A percentile compares a stretch with the other conserved stretches of the same genome.
phyloP scores from a whole-genome alignment of 352 stramenopile species.

The Phytophthora sp. region DNA sequence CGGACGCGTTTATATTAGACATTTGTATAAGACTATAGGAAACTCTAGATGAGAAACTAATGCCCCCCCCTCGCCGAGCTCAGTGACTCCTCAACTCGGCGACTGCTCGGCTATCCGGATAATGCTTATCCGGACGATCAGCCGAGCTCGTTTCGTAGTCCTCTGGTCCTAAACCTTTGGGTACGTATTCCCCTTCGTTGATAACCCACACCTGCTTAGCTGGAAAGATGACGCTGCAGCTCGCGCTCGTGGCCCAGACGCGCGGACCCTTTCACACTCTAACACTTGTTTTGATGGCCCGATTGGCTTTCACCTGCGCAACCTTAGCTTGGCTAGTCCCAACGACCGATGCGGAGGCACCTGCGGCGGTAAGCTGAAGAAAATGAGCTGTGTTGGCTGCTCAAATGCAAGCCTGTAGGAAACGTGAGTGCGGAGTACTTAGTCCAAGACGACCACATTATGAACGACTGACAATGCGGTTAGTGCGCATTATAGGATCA shows the following conservation, averaged over 20 bases:
- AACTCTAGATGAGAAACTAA: too few species aligned
- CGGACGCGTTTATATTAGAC: too few species aligned
- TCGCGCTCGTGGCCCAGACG: conserved; percentile 7
- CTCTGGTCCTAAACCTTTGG: too few species aligned
- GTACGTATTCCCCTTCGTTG: too few species aligned
- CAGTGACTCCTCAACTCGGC: background rate
- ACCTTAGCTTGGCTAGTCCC: conserved; percentile 9
- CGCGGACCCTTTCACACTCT: background rate
- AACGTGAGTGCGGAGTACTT: conserved; percentile 6
- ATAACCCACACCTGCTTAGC: conserved; percentile 34
- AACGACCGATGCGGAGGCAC: conserved; percentile 32
- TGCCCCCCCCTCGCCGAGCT: too few species aligned
- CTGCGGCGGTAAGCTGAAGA: conserved; percentile 39
- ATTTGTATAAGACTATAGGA: too few species aligned
- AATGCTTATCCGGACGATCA: background rate
- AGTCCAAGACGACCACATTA: background rate
- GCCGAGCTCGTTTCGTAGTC: too few species aligned
- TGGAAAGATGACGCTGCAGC: conserved; percentile 28
- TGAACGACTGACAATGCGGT: too few species aligned
- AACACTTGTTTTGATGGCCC: conserved; percentile 14
- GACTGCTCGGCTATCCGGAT: background rate
- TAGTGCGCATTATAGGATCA: too few species aligned
- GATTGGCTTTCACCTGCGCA: conserved; percentile 23
- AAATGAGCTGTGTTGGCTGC: conserved; percentile 31
- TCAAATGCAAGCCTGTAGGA: conserved; percentile 19